Evolutionary conservation across 306 rosid genomes (phyloP), one percentile per base, ranked within the genome.

Genomic region (Cyclanthera cordifolia): DNA sequence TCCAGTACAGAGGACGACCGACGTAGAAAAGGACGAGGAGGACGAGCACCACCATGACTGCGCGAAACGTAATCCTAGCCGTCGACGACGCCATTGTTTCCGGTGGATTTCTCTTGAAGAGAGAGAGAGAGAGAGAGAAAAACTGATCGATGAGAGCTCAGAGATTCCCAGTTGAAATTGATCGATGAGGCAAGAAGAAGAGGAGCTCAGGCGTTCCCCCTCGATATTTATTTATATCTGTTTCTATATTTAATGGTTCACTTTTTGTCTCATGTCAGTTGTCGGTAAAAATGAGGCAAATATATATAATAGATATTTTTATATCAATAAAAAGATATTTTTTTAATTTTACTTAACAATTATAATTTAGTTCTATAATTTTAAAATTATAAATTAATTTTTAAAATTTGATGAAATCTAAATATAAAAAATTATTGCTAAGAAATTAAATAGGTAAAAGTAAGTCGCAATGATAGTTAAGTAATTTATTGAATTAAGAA

Each of bases 1-100:
- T 90, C 95, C 97, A 90, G 74, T 90, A 90, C 64, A 90, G 78
- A 47, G 95, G 95, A 43, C 95, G 97, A 70, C 88, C 92, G 20
- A 80, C 73, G 77, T 85, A 90, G 86, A 87, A 90, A 76, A 86
- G 69, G 59, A 84, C 5, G 7, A 90, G 73, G n/a, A 90, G 11
- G 17, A 83, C 6, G 1, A 81, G 56, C 39, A 73, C 70, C 20
- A 72, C 61, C 64, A 82, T 8, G 4, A 53, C 14, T 1, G 78
- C 4, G 37, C 95, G 97, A 81, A 87, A 87, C 0, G 77, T 75
- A 43, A 82, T 30, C 78, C 71, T 87, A 16, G 90, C 82, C 6
- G 81, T 67, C 0, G 76, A 17, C 16, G 95, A 82, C 46, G 86
- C 95, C 96, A 87, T 89, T 77, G 75, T 37, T 55, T 25, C 55